Base-by-base conservation (phyloP, 371 early-diverging fungal genomes). In the Mortierella polycephala region DNA sequence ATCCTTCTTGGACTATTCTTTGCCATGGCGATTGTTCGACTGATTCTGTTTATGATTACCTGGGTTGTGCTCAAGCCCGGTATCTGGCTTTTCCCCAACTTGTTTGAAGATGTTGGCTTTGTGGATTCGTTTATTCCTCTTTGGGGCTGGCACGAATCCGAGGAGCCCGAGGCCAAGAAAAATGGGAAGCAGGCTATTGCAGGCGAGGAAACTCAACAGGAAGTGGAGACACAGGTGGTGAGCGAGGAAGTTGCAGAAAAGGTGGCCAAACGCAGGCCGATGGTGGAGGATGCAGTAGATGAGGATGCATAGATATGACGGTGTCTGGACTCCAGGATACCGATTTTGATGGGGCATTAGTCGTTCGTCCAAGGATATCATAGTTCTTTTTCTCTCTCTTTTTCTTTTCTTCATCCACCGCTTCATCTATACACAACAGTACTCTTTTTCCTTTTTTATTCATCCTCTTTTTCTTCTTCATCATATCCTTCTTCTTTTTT, bases 31-130 rank as follows among this genome's bases (percentile, higher is more conserved):
- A 87, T 99, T 58, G 83, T 99, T 30, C 89, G 99, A 21, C 82
- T 98, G 55, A 90, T 98, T 55, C 72, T 99, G 23, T 99, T 94
- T 86, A 71, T 94, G 57, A 86, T 94, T 21, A 90, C 96, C 55
- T 88, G 92, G 58, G 84, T 93, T 12, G 81, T 91, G 8, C 85
- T 91, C 45, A 91, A 96, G 46, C 93, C 94, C 62, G 97, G 98
- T 47, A 91, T 99, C 72, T 99, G 99, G 99, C 79, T 99, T n/a
- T 99, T 99, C 88, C 99, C 99, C 46, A 99, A 99, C 76, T 83
- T 99, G 70, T 99, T 98, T 86, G 99, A 94, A 57, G 99, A 99
- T 77, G 95, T 95, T 64, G 99, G 99, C 44, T 89, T 99, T 68
- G 82, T 99, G 60, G 99, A 99, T 55, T 95, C 95, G 72, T 99